Conservation (phyloP, 345 rosid genomes). For the Mangifera indica region DNA sequence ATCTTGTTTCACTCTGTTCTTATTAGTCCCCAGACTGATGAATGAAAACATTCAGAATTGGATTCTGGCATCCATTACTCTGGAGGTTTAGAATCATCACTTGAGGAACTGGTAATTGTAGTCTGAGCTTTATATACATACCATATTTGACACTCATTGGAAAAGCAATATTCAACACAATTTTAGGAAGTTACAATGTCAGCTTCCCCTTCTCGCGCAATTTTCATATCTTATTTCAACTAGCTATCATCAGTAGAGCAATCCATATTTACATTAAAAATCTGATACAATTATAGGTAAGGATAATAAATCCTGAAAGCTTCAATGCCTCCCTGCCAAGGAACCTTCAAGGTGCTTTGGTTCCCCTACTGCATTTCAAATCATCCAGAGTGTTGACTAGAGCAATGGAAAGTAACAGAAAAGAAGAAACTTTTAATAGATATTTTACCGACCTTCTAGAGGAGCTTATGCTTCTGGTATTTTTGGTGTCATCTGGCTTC, state of each 20-base stretch:
- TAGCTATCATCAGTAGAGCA: slow-evolving; percentile 22
- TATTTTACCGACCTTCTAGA: slow-evolving; percentile 30
- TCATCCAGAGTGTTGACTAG: neutral
- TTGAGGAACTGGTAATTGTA: neutral
- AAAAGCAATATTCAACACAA: slow-evolving; percentile 11
- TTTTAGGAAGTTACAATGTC: slow-evolving; percentile 16
- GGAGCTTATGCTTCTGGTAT: slow-evolving; percentile 24
- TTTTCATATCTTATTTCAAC: slow-evolving; percentile 18
- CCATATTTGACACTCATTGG: neutral
- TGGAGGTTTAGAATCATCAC: neutral
- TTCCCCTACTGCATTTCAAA: slow-evolving; percentile 27
- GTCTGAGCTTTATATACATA: slow-evolving; percentile 16
- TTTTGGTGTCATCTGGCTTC: slow-evolving; percentile 40
- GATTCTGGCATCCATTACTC: neutral
- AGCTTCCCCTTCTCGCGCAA: neutral
- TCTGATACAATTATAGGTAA: slow-evolving; percentile 6
- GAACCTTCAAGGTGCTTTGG: slow-evolving; percentile 29
- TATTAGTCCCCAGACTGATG: neutral
- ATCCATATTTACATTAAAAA: slow-evolving; percentile 39
- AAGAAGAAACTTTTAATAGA: neutral
- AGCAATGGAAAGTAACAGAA: neutral
- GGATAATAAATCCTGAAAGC: slow-evolving; percentile 21
- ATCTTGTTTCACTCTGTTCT: no score
- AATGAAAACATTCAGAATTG: neutral
- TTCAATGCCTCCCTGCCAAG: slow-evolving; percentile 14